Conservation (phyloP, 2,329 filamentous ascomycete species). For the Aspergillus vadensis region DNA sequence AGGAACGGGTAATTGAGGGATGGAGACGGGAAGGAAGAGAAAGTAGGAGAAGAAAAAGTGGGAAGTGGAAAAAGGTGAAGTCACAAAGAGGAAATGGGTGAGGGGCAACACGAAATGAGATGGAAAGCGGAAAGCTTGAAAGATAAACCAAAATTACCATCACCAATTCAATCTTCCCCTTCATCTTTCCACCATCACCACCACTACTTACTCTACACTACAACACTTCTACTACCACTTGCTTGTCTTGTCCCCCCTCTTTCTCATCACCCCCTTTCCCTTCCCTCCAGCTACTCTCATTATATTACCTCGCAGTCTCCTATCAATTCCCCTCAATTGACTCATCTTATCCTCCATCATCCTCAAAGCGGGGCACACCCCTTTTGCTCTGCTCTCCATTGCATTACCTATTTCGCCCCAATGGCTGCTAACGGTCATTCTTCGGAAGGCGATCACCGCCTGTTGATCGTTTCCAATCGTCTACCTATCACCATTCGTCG, state of each 20-base stretch:
- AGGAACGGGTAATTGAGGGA: not conserved
- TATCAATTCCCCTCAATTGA: not conserved
- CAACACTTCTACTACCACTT: not conserved
- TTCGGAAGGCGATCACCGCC: conserved; percentile 40
- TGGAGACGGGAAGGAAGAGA: not conserved
- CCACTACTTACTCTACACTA: not conserved
- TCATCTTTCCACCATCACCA: not conserved
- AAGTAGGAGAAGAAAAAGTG: not conserved
- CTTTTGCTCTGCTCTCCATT: not conserved
- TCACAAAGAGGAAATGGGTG: not conserved
- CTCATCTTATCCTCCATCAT: not conserved
- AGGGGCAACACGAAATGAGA: not conserved
- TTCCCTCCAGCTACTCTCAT: not conserved
- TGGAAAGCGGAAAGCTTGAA: no score
- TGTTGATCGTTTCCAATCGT: conserved; percentile 89
- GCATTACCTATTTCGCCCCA: not conserved
- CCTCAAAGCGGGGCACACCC: conserved; percentile 3
- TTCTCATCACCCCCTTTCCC: not conserved
- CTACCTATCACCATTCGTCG: conserved; percentile 96
- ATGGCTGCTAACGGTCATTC: conserved; percentile 61
- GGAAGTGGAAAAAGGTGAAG: not conserved
- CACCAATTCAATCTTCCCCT: not conserved
- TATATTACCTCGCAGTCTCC: conserved; percentile 6
- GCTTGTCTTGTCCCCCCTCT: no score
- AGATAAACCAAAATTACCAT: conserved; percentile 7